Percentiles rank a stretch among this genome's conserved stretches.
Conservation (phyloP, 768 basidiomycete species). For the Leccinum disarticulatum region DNA sequence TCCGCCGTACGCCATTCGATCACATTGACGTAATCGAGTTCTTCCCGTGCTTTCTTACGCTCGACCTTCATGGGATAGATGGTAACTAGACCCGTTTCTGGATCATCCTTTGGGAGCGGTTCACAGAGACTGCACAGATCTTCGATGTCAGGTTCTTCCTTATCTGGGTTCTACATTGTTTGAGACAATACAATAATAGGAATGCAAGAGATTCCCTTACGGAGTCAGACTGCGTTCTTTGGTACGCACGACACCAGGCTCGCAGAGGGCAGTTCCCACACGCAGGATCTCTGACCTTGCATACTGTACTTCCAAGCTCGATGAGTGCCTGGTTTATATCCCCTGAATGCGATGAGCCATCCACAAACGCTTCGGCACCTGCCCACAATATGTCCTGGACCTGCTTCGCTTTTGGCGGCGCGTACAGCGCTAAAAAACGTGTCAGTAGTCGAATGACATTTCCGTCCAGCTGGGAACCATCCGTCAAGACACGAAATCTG, state of each 20-base stretch:
- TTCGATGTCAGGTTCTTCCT: slow-evolving; percentile 61
- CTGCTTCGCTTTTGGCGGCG: slow-evolving; percentile 74
- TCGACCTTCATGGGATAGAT: slow-evolving; percentile 86
- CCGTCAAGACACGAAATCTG: neutral
- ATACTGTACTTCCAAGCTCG: slow-evolving; percentile 92
- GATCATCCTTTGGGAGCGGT: slow-evolving; percentile 41
- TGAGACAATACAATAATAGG: neutral
- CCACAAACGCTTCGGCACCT: slow-evolving; percentile 69
- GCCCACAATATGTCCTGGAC: slow-evolving; percentile 84
- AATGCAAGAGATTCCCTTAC: slow-evolving; percentile 8
- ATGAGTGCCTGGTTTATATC: slow-evolving; percentile 93
- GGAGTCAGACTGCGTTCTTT: slow-evolving; percentile 8
- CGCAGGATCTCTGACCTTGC: slow-evolving; percentile 78
- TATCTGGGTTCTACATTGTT: neutral
- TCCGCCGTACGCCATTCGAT: slow-evolving; percentile 65
- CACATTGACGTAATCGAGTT: slow-evolving; percentile 83
- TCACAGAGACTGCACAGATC: slow-evolving; percentile 72
- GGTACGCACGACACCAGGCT: slow-evolving; percentile 67
- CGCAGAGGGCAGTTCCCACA: slow-evolving; percentile 74
- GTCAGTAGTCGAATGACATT: slow-evolving; percentile 87
- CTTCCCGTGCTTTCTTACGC: slow-evolving; percentile 81
- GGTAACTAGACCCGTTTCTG: slow-evolving; percentile 44
- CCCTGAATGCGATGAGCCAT: slow-evolving; percentile 56
- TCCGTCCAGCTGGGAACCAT: slow-evolving; percentile 68
- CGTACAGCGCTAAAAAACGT: slow-evolving; percentile 79